A percentile compares a stretch with the other conserved stretches of the same genome.
These are phyloP conservation scores for Metarhizium robertsii DNA, from an alignment of 2,329 filamentous ascomycete species.

Conservation along the genomic window DNA sequence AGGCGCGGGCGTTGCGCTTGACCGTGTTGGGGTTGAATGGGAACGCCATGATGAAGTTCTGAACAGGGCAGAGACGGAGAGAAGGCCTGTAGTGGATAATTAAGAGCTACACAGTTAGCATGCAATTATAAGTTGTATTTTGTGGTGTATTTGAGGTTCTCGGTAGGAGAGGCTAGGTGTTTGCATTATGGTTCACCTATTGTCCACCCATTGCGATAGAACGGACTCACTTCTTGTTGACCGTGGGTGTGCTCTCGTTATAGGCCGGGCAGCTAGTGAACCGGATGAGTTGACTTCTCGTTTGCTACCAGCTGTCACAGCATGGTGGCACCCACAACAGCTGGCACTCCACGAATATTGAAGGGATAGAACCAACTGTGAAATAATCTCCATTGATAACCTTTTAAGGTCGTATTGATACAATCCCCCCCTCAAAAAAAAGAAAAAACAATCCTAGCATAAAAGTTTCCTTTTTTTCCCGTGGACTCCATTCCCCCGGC, in stretches of 20 bases:
- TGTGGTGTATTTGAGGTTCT: not conserved
- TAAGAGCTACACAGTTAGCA: not conserved
- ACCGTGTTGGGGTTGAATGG: constrained; percentile 11
- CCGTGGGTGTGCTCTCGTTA: not conserved
- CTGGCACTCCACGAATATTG: not conserved
- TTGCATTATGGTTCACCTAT: not conserved
- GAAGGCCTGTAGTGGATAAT: not conserved
- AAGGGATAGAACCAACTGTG: not conserved
- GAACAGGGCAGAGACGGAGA: not conserved
- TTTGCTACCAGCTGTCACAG: not conserved
- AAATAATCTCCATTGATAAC: not conserved
- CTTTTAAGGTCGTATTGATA: not conserved
- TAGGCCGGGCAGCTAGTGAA: not conserved
- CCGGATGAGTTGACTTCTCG: not conserved
- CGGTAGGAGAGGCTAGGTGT: not conserved
- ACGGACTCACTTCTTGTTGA: constrained; percentile 1
- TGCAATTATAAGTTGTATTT: not conserved
- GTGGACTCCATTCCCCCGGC: not conserved
- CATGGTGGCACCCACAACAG: not conserved
- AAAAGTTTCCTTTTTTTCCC: not conserved
- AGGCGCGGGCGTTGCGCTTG: constrained; percentile 9
- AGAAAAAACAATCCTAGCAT: not conserved
- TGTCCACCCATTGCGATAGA: not conserved
- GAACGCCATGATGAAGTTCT: not conserved
- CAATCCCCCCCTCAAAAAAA: not conserved